These are phyloP conservation scores for Arabis hirsuta DNA, from an alignment of 345 rosid species.

Conservation along the genomic window DNA sequence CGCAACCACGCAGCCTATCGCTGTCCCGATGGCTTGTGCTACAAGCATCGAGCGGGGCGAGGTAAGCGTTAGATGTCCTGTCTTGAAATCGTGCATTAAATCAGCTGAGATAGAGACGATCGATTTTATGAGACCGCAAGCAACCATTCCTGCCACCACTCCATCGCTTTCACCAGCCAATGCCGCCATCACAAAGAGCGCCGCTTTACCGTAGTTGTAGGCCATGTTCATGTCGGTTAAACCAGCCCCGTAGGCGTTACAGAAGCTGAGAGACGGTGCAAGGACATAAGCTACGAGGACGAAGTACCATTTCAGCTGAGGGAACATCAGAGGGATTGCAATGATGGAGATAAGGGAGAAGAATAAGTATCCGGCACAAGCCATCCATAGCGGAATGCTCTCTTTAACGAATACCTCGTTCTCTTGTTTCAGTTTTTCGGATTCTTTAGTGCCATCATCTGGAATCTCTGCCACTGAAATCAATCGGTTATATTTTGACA, in stretches of 20 bases:
- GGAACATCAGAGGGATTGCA: slow-evolving; percentile 80
- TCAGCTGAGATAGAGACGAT: slow-evolving; percentile 86
- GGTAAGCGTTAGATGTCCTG: slow-evolving; percentile 86
- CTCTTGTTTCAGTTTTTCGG: slow-evolving; percentile 39
- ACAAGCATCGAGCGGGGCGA: slow-evolving; percentile 91
- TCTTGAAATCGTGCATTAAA: slow-evolving; percentile 95
- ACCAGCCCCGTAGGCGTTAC: slow-evolving; percentile 97
- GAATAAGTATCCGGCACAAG: slow-evolving; percentile 64
- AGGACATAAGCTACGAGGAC: slow-evolving; percentile 83
- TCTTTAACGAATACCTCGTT: slow-evolving; percentile 77
- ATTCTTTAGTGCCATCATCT: slow-evolving; percentile 33
- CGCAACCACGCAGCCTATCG: slow-evolving; percentile 85
- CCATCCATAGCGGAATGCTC: slow-evolving; percentile 78
- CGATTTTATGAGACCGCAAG: slow-evolving; percentile 88
- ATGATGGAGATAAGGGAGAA: slow-evolving; percentile 77
- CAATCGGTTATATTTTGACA: slow-evolving; percentile 2
- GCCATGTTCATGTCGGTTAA: slow-evolving; percentile 99
- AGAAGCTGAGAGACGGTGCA: slow-evolving; percentile 89
- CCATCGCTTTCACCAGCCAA: slow-evolving; percentile 65
- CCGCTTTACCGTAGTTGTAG: slow-evolving; percentile 89
- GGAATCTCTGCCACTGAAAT: slow-evolving; percentile 23
- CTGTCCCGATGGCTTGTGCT: slow-evolving; percentile 85
- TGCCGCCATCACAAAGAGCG: slow-evolving; percentile 84
- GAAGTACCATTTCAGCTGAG: slow-evolving; percentile 87
- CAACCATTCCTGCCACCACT: slow-evolving; percentile 86